phyloP scores from a whole-genome alignment of 2,329 filamentous ascomycete species.

The Pseudogymnoascus verrucosus region DNA sequence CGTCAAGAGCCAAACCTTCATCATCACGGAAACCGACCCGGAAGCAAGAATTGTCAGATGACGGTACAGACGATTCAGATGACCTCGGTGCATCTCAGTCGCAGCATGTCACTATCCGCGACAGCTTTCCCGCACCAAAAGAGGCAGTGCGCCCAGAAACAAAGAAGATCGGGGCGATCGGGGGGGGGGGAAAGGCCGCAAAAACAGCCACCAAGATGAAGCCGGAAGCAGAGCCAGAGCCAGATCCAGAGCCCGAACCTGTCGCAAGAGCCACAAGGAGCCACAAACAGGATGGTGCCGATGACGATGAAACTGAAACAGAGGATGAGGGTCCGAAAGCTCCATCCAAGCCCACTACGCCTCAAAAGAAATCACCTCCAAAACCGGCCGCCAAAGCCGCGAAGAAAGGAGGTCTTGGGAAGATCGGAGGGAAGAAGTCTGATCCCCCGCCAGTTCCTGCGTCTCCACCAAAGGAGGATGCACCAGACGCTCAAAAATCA shows the following conservation, averaged over 20 bases:
- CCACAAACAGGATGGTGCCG: neutral
- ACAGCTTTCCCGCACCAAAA: conserved; percentile 22
- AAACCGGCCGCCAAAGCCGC: conserved; percentile 10
- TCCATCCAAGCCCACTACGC: neutral
- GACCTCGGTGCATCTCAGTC: conserved; percentile 20
- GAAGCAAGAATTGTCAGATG: conserved; percentile 9
- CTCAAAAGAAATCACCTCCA: neutral
- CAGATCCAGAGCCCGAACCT: neutral
- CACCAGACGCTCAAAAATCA: neutral
- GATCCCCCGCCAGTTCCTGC: neutral
- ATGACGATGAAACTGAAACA: neutral
- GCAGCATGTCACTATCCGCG: conserved; percentile 22
- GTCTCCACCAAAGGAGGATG: neutral
- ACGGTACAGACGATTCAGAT: conserved; percentile 21
- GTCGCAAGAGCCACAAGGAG: neutral
- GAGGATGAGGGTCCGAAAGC: neutral
- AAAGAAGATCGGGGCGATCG: conserved; percentile 14
- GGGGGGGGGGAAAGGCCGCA: conserved; percentile 13
- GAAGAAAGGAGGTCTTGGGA: conserved; percentile 20
- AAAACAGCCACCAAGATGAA: conserved; percentile 19
- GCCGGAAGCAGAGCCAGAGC: conserved; percentile 3
- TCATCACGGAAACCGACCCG: neutral
- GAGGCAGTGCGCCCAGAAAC: neutral
- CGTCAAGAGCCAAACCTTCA: neutral
- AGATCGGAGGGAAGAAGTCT: conserved; percentile 23